Evolutionary conservation across 2,329 filamentous ascomycete genomes (phyloP), one percentile per base, ranked within the genome.

Genomic region (Xylaria sp.): DNA sequence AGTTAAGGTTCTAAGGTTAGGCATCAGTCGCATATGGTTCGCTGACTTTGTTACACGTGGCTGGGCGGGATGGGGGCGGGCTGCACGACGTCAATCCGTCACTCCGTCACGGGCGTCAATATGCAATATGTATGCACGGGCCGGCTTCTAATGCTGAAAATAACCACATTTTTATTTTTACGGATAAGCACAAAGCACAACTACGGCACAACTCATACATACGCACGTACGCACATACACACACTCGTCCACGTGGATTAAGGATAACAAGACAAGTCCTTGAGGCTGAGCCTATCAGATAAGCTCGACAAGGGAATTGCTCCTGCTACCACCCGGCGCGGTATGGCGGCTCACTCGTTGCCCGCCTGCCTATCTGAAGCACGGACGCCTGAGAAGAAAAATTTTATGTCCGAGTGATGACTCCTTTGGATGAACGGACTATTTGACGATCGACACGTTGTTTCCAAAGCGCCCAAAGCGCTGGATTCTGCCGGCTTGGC

Each of bases 251-350:
- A 40, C 46, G 49, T 48, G 59, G 54, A 20, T 40, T 31, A 20
- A 36, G 2, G 36, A 26, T 36, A 17, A 13, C 53, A 49, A 33
- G 7, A 33, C 33, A 44, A 44, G 17, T 36, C n/a, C 23, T 46
- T 36, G 56, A 56, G 63, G 53, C 66, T 38, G 33, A 36, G 63
- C 66, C 66, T 66, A 66, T 68, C 63, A 59, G 44, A 59, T 59
- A 66, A 68, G 58, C 63, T 36, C 9, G 13, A 54, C 59, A 46
- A 20, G 66, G 66, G 23, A 65, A 56, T 49, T 59, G 15, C 63
- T 62, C 63, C 63, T 57, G 4, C 53, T 42, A 49, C 28, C 57
- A 60, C 38, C 38, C 38, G 17, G 62, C 66, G 26, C 28, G 51
- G 20, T 33, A 61, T 23, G 17, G 48, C 31, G 38, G 60, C 44